These are phyloP conservation scores for Hyaloperonospora arabidopsidis DNA, from an alignment of 352 stramenopile genomes.

Conservation along the genomic window DNA sequence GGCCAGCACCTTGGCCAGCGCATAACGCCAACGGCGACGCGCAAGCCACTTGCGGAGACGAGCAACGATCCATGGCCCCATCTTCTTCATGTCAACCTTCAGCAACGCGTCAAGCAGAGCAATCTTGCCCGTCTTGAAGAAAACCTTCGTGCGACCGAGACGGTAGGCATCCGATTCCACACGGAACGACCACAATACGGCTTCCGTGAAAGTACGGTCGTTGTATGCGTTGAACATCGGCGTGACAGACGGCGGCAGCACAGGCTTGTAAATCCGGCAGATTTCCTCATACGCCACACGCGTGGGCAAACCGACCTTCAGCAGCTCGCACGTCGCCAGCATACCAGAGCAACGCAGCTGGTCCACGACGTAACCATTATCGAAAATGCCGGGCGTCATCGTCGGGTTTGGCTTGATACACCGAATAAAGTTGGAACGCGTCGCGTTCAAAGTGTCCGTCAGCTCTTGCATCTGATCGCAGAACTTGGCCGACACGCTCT, in stretches of 20 bases:
- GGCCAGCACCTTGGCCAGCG: constrained; percentile 74
- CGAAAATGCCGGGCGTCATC: constrained; percentile 70
- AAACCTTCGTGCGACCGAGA: constrained; percentile 85
- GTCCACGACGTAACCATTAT: constrained; percentile 85
- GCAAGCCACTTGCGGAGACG: constrained; percentile 81
- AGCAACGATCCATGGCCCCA: constrained; percentile 80
- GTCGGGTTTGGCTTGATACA: constrained; percentile 89
- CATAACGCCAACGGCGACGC: constrained; percentile 77
- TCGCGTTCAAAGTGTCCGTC: constrained; percentile 79
- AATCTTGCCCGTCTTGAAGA: constrained; percentile 90
- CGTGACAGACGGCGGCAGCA: constrained; percentile 60
- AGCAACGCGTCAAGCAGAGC: constrained; percentile 79
- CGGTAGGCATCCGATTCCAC: constrained; percentile 81
- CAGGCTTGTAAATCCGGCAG: constrained; percentile 79
- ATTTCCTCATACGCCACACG: constrained; percentile 87
- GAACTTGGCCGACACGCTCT: constrained; percentile 78
- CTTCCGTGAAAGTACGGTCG: constrained; percentile 80
- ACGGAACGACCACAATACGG: constrained; percentile 87
- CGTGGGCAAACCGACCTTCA: constrained; percentile 87
- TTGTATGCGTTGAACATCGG: constrained; percentile 81
- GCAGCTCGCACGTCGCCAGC: constrained; percentile 84
- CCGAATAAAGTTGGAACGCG: constrained; percentile 83
- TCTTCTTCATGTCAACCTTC: constrained; percentile 87
- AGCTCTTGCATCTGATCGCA: constrained; percentile 83
- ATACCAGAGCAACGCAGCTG: constrained; percentile 87